These are phyloP conservation scores for Populus simonii DNA, from an alignment of 345 rosid genomes.

Conservation along the genomic window DNA sequence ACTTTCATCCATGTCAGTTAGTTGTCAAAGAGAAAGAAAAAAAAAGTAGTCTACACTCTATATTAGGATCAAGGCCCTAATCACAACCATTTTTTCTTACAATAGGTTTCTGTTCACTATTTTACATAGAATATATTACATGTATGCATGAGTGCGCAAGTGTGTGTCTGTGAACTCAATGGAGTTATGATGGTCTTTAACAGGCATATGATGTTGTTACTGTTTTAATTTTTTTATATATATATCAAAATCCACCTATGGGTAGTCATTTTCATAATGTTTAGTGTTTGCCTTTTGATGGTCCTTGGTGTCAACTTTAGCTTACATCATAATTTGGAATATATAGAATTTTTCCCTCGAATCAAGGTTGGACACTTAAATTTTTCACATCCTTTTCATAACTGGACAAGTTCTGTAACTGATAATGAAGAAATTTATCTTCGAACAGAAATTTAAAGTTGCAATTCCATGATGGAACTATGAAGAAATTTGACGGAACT, in stretches of 20 bases:
- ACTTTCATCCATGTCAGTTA: too few species aligned
- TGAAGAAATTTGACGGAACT: not conserved
- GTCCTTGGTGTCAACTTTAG: not conserved
- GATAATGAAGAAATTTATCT: conserved; percentile 2
- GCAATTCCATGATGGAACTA: not conserved
- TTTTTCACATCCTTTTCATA: not conserved
- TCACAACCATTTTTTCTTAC: too few species aligned
- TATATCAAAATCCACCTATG: too few species aligned
- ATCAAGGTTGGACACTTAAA: not conserved
- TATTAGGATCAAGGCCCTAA: too few species aligned
- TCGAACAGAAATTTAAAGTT: not conserved
- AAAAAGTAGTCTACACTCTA: too few species aligned
- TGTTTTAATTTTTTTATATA: not conserved
- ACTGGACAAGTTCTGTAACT: not conserved
- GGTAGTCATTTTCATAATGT: not conserved
- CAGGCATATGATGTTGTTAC: not conserved
- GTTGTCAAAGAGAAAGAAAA: too few species aligned
- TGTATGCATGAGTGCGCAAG: too few species aligned
- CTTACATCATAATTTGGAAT: not conserved
- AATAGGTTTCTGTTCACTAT: too few species aligned
- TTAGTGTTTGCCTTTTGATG: not conserved
- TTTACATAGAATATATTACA: too few species aligned
- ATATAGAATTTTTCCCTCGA: not conserved
- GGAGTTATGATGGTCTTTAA: not conserved
- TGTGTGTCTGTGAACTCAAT: too few species aligned